These are phyloP conservation scores for Zelonia costaricensis DNA, from an alignment of 208 protist species.

Conservation along the genomic window DNA sequence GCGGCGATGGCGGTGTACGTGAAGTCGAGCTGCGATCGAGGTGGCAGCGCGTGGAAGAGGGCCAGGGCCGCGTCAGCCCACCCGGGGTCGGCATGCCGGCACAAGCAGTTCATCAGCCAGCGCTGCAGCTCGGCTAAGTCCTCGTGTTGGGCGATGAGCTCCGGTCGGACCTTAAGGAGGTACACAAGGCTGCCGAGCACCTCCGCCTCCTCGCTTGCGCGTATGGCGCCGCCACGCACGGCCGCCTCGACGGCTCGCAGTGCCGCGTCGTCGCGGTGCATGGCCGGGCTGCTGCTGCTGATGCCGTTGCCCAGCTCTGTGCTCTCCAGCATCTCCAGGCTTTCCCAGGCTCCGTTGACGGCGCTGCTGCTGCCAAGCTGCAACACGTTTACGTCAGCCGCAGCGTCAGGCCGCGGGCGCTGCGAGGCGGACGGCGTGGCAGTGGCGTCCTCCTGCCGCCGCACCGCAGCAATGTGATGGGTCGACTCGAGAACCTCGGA, in stretches of 20 bases:
- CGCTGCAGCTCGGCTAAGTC: conserved; percentile 7
- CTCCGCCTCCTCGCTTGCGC: not conserved
- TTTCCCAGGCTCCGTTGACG: conserved; percentile 18
- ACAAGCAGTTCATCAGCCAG: conserved; percentile 6
- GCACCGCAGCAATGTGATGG: conserved; percentile 6
- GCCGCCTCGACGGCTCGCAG: conserved; percentile 10
- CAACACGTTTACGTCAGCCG: conserved; percentile 28
- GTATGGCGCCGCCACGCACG: no score
- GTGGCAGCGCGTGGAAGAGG: conserved; percentile 15
- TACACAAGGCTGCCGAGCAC: conserved; percentile 14
- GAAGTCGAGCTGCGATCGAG: conserved; percentile 23
- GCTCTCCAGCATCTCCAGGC: conserved; percentile 10
- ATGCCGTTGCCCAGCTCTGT: not conserved
- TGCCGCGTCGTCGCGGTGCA: conserved; percentile 19
- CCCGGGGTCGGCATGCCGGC: not conserved
- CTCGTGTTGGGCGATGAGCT: conserved; percentile 21
- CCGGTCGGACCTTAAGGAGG: conserved; percentile 15
- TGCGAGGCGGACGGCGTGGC: not conserved
- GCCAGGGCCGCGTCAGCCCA: conserved; percentile 18
- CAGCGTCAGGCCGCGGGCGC: not conserved
- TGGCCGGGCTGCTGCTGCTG: conserved; percentile 1
- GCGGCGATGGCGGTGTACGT: conserved; percentile 1
- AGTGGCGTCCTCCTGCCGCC: not conserved
- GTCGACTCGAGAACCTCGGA: conserved; percentile 13
- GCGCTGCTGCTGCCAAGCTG: conserved; percentile 16